phyloP scores from a whole-genome alignment of 495 filamentous ascomycete species.

The Hypomontagnella monticulosa region DNA sequence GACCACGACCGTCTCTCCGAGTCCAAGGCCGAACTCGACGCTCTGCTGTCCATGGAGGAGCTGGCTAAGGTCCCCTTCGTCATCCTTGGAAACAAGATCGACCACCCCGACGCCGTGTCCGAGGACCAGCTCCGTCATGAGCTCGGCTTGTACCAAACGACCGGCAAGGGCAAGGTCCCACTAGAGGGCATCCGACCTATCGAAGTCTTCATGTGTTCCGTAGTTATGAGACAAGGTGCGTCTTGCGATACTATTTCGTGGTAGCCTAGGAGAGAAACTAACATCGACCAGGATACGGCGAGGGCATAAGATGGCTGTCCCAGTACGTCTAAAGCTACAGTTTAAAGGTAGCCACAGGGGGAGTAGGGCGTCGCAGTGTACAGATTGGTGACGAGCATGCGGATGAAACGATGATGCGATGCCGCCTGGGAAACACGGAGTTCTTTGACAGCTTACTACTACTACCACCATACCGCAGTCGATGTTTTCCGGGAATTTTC shows the following conservation, averaged over 20 bases:
- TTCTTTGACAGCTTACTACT: conserved; percentile 44
- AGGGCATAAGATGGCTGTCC: conserved; percentile 81
- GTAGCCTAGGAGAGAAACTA: conserved; percentile 16
- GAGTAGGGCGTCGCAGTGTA: conserved; percentile 4
- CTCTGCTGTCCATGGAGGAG: conserved; percentile 92
- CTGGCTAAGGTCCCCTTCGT: conserved; percentile 93
- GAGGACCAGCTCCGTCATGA: conserved; percentile 94
- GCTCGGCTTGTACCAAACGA: conserved; percentile 93
- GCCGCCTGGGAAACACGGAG: conserved; percentile 35
- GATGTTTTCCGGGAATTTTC: conserved; percentile 47
- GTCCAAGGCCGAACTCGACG: conserved; percentile 95
- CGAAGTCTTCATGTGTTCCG: conserved; percentile 99
- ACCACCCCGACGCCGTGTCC: conserved; percentile 92
- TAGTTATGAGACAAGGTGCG: conserved; percentile 95
- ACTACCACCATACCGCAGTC: conserved; percentile 42
- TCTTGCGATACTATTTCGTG: conserved; percentile 22
- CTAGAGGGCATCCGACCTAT: conserved; percentile 94
- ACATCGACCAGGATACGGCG: conserved; percentile 67
- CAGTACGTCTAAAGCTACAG: conserved; percentile 73
- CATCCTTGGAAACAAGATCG: conserved; percentile 97
- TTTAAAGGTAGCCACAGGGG: neutral
- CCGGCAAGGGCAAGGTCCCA: conserved; percentile 96
- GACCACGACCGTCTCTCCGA: conserved; percentile 93
- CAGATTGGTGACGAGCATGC: conserved; percentile 15
- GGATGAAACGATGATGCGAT: conserved; percentile 23